A percentile compares a stretch with the other conserved stretches of the same genome.
Evolutionary conservation across 2,329 filamentous ascomycete genomes (phyloP).

Genomic region (Ascochyta fabae): DNA sequence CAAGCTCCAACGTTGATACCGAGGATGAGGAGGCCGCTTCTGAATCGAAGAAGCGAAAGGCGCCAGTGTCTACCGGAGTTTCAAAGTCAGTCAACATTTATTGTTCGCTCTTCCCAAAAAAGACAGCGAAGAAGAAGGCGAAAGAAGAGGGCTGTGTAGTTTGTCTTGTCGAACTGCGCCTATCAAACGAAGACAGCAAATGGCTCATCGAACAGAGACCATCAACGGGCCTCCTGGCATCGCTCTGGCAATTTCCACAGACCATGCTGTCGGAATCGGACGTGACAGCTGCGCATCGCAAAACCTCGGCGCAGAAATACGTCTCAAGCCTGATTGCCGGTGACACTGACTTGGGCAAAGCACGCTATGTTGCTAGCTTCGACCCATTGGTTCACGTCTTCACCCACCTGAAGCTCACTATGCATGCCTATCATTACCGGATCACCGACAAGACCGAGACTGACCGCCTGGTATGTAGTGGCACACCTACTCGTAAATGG

Average conservation of each 20-base stretch:
- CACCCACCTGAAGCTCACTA: slow-evolving; percentile 44
- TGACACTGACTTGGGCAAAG: slow-evolving; percentile 24
- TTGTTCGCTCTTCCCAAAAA: slow-evolving; percentile 47
- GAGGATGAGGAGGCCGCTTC: slow-evolving; percentile 12
- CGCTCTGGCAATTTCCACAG: slow-evolving; percentile 46
- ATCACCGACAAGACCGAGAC: slow-evolving; percentile 17
- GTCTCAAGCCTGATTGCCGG: slow-evolving; percentile 25
- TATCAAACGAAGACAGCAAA: slow-evolving; percentile 23
- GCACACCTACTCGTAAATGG: slow-evolving; percentile 39
- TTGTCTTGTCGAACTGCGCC: slow-evolving; percentile 36
- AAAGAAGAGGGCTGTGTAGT: slow-evolving; percentile 44
- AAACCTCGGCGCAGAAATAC: slow-evolving; percentile 30
- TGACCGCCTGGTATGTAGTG: slow-evolving; percentile 17
- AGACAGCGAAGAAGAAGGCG: slow-evolving; percentile 43
- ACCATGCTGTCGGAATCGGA: slow-evolving; percentile 25
- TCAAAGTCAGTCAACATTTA: slow-evolving; percentile 31
- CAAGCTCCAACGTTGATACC: slow-evolving; percentile 13
- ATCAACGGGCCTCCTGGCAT: slow-evolving; percentile 38
- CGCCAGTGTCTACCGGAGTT: slow-evolving; percentile 5
- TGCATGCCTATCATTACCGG: slow-evolving; percentile 41
- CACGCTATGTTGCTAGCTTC: slow-evolving; percentile 27
- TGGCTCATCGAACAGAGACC: slow-evolving; percentile 48
- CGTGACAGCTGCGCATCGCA: slow-evolving; percentile 30
- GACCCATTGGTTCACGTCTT: slow-evolving; percentile 45
- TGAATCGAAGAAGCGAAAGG: slow-evolving; percentile 35